These are phyloP conservation scores for Sarocladium brachiariae DNA, from an alignment of 2,329 filamentous ascomycete species.

Conservation along the genomic window DNA sequence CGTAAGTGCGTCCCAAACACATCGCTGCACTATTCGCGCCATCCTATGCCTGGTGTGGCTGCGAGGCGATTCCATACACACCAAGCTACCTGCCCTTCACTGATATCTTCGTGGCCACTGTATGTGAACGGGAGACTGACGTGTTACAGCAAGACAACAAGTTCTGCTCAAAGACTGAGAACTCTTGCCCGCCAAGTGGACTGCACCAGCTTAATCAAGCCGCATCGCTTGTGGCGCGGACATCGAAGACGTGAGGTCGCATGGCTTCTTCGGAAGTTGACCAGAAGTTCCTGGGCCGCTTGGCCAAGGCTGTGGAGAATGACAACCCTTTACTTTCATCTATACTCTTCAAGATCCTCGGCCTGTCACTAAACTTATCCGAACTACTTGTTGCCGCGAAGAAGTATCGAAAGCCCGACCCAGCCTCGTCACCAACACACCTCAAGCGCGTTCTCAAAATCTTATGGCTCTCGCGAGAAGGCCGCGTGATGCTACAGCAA, in stretches of 20 bases:
- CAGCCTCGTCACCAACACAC: constrained; percentile 69
- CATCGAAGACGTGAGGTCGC: constrained; percentile 15
- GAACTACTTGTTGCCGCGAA: constrained; percentile 76
- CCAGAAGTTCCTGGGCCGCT: constrained; percentile 89
- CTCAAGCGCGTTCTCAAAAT: constrained; percentile 82
- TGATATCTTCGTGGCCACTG: not conserved
- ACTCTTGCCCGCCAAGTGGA: not conserved
- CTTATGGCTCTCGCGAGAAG: constrained; percentile 90
- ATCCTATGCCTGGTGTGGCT: not conserved
- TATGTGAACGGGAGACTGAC: not conserved
- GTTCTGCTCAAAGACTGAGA: not conserved
- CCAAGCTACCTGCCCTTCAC: not conserved
- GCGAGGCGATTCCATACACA: not conserved
- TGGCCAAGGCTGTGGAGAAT: constrained; percentile 71
- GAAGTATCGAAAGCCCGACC: constrained; percentile 75
- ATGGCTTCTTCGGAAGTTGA: constrained; percentile 98
- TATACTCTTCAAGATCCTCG: constrained; percentile 85
- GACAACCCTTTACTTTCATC: constrained; percentile 73
- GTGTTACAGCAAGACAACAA: too few relatives aligned
- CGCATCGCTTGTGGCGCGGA: not conserved
- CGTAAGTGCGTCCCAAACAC: constrained; percentile 2
- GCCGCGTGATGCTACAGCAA: constrained; percentile 76
- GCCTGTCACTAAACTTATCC: constrained; percentile 81
- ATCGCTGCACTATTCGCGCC: too few relatives aligned
- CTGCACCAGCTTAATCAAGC: not conserved